phyloP scores from a whole-genome alignment of 495 filamentous ascomycete species.

The Gamarada debralockiae region DNA sequence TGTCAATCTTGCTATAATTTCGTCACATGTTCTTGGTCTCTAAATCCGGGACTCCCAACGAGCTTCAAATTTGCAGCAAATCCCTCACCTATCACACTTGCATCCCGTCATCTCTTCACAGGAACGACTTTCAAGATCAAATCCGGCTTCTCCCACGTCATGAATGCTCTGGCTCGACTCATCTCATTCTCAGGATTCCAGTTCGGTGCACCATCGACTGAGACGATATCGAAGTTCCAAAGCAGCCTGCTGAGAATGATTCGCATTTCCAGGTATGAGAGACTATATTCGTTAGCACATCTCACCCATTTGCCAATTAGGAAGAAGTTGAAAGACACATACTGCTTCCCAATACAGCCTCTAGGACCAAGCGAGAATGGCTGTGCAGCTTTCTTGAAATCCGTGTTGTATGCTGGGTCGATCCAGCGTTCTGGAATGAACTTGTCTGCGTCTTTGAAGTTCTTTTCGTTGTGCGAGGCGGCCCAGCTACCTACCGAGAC shows the following conservation, averaged over 20 bases:
- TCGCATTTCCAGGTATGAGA: slow-evolving; percentile 51
- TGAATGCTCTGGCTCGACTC: slow-evolving; percentile 4
- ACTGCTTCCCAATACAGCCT: slow-evolving; percentile 41
- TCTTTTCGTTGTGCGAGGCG: slow-evolving; percentile 22
- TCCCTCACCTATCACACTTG: too few relatives aligned
- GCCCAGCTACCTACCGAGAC: slow-evolving; percentile 26
- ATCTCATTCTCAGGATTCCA: slow-evolving; percentile 11
- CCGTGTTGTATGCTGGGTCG: slow-evolving; percentile 25
- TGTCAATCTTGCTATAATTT: too few relatives aligned
- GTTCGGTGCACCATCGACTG: slow-evolving; percentile 7
- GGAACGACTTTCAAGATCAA: slow-evolving; percentile 6
- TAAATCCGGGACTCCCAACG: too few relatives aligned
- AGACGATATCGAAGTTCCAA: slow-evolving; percentile 42
- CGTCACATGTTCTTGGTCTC: too few relatives aligned
- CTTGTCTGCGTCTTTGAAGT: slow-evolving; percentile 29
- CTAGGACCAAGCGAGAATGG: slow-evolving; percentile 44
- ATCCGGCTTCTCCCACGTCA: slow-evolving; percentile 13
- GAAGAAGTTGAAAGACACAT: not conserved
- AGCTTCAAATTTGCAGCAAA: too few relatives aligned
- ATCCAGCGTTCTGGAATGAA: slow-evolving; percentile 42
- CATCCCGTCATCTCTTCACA: slow-evolving; percentile 8
- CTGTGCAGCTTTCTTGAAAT: slow-evolving; percentile 32
- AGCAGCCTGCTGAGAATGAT: slow-evolving; percentile 48
- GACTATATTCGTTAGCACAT: not conserved
- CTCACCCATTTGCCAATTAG: too few relatives aligned